Evolutionary conservation across 225 moss, liverwort and hornwort genomes (phyloP).

Genomic region (Physcomitrellopsis africana): DNA sequence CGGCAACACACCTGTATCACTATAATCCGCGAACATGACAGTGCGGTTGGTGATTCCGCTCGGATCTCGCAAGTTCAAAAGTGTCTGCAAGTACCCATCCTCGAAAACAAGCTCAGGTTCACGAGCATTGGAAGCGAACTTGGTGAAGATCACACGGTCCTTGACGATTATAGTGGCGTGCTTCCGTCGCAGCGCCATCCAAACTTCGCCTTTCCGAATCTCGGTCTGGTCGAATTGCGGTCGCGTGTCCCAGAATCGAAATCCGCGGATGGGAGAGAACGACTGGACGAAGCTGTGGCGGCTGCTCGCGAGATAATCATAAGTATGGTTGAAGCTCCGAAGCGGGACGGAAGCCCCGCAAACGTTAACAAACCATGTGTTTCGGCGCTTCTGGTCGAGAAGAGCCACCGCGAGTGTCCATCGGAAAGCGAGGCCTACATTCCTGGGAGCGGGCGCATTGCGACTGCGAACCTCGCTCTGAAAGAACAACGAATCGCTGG

Average conservation of each 20-base stretch:
- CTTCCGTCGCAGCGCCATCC: constrained; percentile 45
- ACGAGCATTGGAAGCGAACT: constrained; percentile 24
- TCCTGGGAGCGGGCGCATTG: constrained; percentile 22
- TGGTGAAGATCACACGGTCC: constrained; percentile 27
- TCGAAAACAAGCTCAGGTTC: not conserved
- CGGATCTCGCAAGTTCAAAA: constrained; percentile 36
- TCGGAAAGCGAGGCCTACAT: constrained; percentile 39
- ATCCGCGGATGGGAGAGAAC: constrained; percentile 28
- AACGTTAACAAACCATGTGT: constrained; percentile 50
- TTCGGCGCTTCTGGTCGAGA: constrained; percentile 32
- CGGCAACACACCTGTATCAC: too few relatives aligned
- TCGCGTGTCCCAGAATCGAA: constrained; percentile 9
- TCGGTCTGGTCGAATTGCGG: constrained; percentile 24
- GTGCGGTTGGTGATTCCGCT: constrained; percentile 42
- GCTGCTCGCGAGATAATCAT: constrained; percentile 33
- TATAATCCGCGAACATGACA: constrained; percentile 46
- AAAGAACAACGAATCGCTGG: constrained; percentile 34
- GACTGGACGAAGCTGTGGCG: constrained; percentile 49
- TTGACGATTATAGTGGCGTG: constrained; percentile 34
- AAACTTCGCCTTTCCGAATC: constrained; percentile 51
- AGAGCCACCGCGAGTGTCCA: constrained; percentile 39
- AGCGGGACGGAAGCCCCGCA: constrained; percentile 50
- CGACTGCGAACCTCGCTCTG: constrained; percentile 28
- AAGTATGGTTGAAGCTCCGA: constrained; percentile 36
- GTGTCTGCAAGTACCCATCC: constrained; percentile 55